Evolutionary conservation across 208 protist genomes (phyloP).

Genomic region (Blechomonas ayalai): DNA sequence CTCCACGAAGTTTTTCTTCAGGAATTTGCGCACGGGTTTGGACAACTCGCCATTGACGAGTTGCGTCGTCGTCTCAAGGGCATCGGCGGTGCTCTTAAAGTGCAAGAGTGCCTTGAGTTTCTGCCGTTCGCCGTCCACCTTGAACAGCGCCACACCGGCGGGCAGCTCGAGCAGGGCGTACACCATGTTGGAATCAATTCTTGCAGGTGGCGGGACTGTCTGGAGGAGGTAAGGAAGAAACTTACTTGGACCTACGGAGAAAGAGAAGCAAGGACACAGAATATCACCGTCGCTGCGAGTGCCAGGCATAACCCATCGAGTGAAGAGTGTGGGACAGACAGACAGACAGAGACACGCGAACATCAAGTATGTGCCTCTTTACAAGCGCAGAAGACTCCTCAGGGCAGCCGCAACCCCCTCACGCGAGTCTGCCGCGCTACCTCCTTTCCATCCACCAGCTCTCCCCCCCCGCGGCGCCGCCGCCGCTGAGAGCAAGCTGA

Average conservation of each 20-base stretch:
- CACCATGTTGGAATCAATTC: constrained; percentile 55
- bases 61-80: constrained; percentile 94
- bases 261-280: constrained; percentile 2
- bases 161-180: constrained; percentile 98
- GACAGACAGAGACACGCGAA: neutral
- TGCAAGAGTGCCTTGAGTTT: constrained; percentile 93
- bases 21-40: constrained; percentile 96
- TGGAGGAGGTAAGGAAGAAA: neutral
- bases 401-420: too few relatives aligned
- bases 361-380: too few relatives aligned
- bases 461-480: too few relatives aligned
- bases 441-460: too few relatives aligned
- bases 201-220: neutral
- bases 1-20: constrained; percentile 96
- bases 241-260: too few relatives aligned
- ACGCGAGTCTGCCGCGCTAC: too few relatives aligned
- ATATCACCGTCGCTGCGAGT: too few relatives aligned
- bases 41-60: constrained; percentile 95
- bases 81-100: constrained; percentile 95
- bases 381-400: too few relatives aligned
- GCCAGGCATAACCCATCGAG: too few relatives aligned
- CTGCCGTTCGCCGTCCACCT: constrained; percentile 89
- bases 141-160: constrained; percentile 98
- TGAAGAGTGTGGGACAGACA: neutral
- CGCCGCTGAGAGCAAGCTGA: too few relatives aligned